A percentile compares a stretch with the other conserved stretches of the same genome.
Evolutionary conservation across 148 eudicot genomes (phyloP).

Genomic region (Pouteria glomerata): DNA sequence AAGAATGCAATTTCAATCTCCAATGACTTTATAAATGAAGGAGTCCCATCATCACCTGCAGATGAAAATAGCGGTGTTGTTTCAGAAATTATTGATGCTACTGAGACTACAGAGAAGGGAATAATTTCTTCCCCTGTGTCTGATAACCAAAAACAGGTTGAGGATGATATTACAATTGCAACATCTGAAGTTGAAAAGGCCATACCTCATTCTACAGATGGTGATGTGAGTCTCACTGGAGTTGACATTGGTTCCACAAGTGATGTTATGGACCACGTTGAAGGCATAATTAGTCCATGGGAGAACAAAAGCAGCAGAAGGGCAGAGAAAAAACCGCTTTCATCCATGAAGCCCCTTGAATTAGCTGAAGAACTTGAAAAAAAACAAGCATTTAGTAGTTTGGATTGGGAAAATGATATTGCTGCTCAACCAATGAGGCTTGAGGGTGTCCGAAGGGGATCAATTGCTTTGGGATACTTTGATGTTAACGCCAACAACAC

Average conservation of each 20-base stretch:
- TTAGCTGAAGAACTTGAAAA: constrained; percentile 80
- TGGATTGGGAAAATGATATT: constrained; percentile 78
- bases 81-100: constrained; percentile 1
- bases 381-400: constrained; percentile 73
- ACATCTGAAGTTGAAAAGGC: constrained; percentile 14
- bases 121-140: not conserved
- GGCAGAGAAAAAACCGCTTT: constrained; percentile 33
- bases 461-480: constrained; percentile 75
- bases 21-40: constrained; percentile 5
- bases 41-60: not conserved
- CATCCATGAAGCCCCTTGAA: constrained; percentile 50
- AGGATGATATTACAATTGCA: constrained; percentile 18
- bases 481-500: constrained; percentile 56
- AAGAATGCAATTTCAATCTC: constrained; percentile 6
- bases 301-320: constrained; percentile 35
- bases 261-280: constrained; percentile 38
- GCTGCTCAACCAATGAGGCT: constrained; percentile 96
- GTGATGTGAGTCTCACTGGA: constrained; percentile 11
- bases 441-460: constrained; percentile 75
- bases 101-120: constrained; percentile 15
- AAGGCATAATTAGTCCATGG: constrained; percentile 28
- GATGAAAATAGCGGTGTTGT: constrained; percentile 21
- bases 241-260: constrained; percentile 21
- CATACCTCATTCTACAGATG: constrained; percentile 15
- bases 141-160: constrained; percentile 10